Percentiles rank a stretch among this genome's conserved stretches.
phyloP scores from a whole-genome alignment of 768 basidiomycete species.

The Polyporus arcularius region DNA sequence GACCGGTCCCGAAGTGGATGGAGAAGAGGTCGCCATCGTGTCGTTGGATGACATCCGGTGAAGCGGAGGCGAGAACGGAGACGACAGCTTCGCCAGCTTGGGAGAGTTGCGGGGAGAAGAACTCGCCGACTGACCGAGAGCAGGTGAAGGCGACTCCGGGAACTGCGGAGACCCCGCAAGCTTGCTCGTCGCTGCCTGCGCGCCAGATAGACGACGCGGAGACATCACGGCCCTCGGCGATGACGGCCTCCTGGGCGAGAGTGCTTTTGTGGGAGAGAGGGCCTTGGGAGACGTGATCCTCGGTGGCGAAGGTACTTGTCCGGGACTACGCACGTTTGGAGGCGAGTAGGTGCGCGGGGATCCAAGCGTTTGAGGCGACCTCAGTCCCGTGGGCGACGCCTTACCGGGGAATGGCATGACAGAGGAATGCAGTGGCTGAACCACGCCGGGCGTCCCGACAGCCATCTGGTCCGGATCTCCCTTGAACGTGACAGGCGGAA shows the following conservation, averaged over 20 bases:
- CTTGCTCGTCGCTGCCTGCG: slow-evolving; percentile 14
- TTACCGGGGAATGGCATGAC: slow-evolving; percentile 29
- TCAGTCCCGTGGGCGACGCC: slow-evolving; percentile 31
- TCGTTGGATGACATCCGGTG: slow-evolving; percentile 48
- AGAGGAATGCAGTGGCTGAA: slow-evolving; percentile 13
- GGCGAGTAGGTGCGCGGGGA: slow-evolving; percentile 32
- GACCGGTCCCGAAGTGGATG: slow-evolving; percentile 54
- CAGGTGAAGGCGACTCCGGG: slow-evolving; percentile 28
- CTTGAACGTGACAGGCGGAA: slow-evolving; percentile 27
- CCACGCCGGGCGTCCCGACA: slow-evolving; percentile 20
- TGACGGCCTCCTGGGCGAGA: slow-evolving; percentile 13
- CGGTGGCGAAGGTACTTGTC: slow-evolving; percentile 19
- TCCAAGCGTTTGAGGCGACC: slow-evolving; percentile 27
- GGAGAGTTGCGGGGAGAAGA: slow-evolving; percentile 23
- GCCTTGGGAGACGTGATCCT: slow-evolving; percentile 18
- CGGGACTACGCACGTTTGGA: slow-evolving; percentile 18
- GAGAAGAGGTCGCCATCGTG: slow-evolving; percentile 43
- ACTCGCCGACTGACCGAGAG: slow-evolving; percentile 19
- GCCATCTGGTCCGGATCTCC: slow-evolving; percentile 25
- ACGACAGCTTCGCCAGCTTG: slow-evolving; percentile 23
- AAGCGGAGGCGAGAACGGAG: slow-evolving; percentile 30
- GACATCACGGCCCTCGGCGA: slow-evolving; percentile 17
- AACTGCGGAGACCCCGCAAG: slow-evolving; percentile 22
- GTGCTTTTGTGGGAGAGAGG: slow-evolving; percentile 13
- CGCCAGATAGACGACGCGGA: slow-evolving; percentile 18